phyloP scores from a whole-genome alignment of 1,139 yeast species.

The Groenewaldozyma auringiensis region DNA sequence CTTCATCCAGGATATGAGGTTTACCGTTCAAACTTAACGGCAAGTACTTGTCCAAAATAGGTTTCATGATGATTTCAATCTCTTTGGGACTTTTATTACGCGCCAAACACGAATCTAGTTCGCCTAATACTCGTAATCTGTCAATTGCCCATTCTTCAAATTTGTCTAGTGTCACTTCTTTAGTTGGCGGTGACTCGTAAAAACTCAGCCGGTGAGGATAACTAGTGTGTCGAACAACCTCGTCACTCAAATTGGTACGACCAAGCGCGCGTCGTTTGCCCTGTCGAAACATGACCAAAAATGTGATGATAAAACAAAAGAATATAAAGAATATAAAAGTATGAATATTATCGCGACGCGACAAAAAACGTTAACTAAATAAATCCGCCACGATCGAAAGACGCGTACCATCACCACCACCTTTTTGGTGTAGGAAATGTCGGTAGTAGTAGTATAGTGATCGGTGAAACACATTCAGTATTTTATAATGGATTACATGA shows the following conservation, averaged over 20 bases:
- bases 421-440: too few species aligned
- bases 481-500: too few species aligned
- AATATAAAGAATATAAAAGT: too few species aligned
- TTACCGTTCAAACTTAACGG: constrained; percentile 43
- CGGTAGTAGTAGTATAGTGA: too few species aligned
- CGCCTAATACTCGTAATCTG: constrained; percentile 71
- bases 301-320: neutral
- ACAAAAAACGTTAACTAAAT: too few species aligned
- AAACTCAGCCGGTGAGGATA: constrained; percentile 53
- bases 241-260: constrained; percentile 52
- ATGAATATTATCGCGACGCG: too few species aligned
- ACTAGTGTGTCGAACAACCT: constrained; percentile 26
- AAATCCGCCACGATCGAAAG: too few species aligned
- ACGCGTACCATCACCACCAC: too few species aligned
- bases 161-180: constrained; percentile 83
- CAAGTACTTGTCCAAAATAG: constrained; percentile 53
- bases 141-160: constrained; percentile 96
- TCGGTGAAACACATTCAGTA: too few species aligned
- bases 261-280: constrained; percentile 70
- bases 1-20: constrained; percentile 29
- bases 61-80: constrained; percentile 55
- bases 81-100: constrained; percentile 61
- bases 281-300: constrained; percentile 56
- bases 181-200: constrained; percentile 67
- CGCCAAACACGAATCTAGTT: constrained; percentile 68